Conservation (phyloP, 2,329 filamentous ascomycete species). For the Fusarium setosum region DNA sequence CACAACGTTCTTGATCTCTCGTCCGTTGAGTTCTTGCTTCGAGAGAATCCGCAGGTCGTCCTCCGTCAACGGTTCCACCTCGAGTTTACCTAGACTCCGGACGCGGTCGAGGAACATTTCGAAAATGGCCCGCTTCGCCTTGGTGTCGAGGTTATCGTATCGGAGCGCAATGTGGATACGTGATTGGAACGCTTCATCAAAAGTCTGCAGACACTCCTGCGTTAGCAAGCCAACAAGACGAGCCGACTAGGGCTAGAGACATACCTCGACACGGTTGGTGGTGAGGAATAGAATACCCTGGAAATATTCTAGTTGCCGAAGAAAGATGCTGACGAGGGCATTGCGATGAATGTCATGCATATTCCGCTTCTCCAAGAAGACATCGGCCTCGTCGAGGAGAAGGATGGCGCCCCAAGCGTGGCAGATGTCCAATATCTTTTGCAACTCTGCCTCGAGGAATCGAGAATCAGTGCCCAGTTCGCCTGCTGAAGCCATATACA, state of each 20-base stretch:
- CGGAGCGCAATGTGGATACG: constrained; percentile 87
- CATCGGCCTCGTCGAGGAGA: constrained; percentile 86
- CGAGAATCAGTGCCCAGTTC: constrained; percentile 84
- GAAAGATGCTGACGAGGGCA: constrained; percentile 86
- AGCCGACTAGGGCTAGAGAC: constrained; percentile 19
- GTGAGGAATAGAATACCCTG: constrained; percentile 92
- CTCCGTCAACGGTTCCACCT: constrained; percentile 71
- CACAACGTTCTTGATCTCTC: constrained; percentile 89
- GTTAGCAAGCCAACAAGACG: constrained; percentile 1
- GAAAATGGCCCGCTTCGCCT: constrained; percentile 84
- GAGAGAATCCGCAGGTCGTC: constrained; percentile 75
- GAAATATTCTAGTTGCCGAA: constrained; percentile 90
- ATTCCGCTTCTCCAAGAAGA: constrained; percentile 85
- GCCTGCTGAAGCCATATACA: constrained; percentile 86
- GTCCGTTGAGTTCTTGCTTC: constrained; percentile 70
- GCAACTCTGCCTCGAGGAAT: constrained; percentile 79
- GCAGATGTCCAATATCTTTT: constrained; percentile 87
- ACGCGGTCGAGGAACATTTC: constrained; percentile 85
- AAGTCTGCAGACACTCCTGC: constrained; percentile 64
- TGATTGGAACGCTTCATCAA: constrained; percentile 91
- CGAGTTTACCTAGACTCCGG: constrained; percentile 69
- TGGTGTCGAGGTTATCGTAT: constrained; percentile 78
- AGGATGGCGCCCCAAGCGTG: constrained; percentile 89
- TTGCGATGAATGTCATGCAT: constrained; percentile 88
- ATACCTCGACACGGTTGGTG: constrained; percentile 81